A percentile compares a stretch with the other conserved stretches of the same genome.
Evolutionary conservation across 345 rosid species (phyloP).

Genomic region (Streptanthus diversifolius): DNA sequence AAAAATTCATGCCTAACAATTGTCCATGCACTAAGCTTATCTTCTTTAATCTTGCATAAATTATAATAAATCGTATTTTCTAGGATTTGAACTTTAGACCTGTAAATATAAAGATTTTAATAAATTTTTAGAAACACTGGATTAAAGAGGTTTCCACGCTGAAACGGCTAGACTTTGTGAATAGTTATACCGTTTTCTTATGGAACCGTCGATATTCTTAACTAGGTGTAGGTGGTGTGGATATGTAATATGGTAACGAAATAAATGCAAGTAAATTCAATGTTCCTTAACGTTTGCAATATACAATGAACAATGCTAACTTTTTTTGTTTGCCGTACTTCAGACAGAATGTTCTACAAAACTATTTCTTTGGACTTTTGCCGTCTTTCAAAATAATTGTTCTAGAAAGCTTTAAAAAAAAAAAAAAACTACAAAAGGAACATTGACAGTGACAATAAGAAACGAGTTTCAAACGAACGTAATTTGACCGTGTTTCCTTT

Average conservation of each 20-base stretch:
- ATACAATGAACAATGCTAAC: slow-evolving; percentile 10
- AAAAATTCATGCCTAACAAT: no score
- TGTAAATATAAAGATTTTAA: no score
- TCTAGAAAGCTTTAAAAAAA: not conserved
- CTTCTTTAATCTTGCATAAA: no score
- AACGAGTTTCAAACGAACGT: slow-evolving; percentile 27
- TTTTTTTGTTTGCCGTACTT: not conserved
- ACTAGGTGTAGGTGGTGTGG: not conserved
- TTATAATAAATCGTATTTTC: no score
- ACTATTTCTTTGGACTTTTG: not conserved
- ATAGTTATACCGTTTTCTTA: not conserved
- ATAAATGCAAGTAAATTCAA: not conserved
- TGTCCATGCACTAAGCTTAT: no score
- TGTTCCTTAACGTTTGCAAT: not conserved
- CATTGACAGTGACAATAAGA: slow-evolving; percentile 12
- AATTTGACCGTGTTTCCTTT: slow-evolving; percentile 20
- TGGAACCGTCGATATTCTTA: not conserved
- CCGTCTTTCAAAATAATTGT: not conserved
- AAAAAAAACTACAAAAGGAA: not conserved
- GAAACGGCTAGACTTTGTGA: not conserved
- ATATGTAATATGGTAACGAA: not conserved
- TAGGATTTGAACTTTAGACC: no score
- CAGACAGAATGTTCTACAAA: not conserved
- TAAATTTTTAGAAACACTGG: no score
- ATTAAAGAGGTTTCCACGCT: no score